Evolutionary conservation across 78 protist species (phyloP).

Genomic region (Chrysochromulina parva): DNA sequence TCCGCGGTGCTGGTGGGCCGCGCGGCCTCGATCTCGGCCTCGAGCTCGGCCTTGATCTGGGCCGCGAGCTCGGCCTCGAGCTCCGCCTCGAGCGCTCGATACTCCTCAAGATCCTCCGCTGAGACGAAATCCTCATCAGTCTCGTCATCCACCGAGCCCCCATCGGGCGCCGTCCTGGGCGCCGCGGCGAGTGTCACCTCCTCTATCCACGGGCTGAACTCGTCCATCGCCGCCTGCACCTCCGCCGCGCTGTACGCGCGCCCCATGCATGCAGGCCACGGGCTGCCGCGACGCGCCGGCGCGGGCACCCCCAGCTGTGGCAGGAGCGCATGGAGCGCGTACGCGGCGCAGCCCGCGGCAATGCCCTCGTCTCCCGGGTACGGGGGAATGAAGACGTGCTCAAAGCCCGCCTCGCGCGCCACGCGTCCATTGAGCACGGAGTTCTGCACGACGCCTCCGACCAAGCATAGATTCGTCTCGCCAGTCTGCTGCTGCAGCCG

Average conservation of each 20-base stretch:
- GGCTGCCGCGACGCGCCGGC: not conserved
- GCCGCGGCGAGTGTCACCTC: not conserved
- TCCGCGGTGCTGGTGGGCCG: not conserved
- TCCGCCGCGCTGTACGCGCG: not conserved
- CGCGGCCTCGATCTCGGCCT: not conserved
- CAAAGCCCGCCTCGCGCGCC: constrained; percentile 15
- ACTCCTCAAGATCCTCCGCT: not conserved
- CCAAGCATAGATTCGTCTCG: not conserved
- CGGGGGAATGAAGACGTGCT: not conserved
- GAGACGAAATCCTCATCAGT: no score
- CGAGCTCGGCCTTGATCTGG: not conserved
- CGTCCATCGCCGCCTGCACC: not conserved
- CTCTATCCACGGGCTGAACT: not conserved
- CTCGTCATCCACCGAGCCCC: not conserved
- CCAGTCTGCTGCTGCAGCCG: not conserved
- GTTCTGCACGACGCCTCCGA: constrained; percentile 19
- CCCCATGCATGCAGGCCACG: not conserved
- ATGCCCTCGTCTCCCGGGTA: constrained; percentile 29
- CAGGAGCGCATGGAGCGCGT: not conserved
- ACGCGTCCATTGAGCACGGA: constrained; percentile 26
- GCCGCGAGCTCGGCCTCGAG: not conserved
- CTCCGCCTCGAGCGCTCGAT: not conserved
- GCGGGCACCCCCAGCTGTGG: not conserved
- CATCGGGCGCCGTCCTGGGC: not conserved
- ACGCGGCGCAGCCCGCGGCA: constrained; percentile 28